Evolutionary conservation across 768 basidiomycete species (phyloP), one percentile per base, ranked within the genome.

Genomic region (Pisolithus sp.): DNA sequence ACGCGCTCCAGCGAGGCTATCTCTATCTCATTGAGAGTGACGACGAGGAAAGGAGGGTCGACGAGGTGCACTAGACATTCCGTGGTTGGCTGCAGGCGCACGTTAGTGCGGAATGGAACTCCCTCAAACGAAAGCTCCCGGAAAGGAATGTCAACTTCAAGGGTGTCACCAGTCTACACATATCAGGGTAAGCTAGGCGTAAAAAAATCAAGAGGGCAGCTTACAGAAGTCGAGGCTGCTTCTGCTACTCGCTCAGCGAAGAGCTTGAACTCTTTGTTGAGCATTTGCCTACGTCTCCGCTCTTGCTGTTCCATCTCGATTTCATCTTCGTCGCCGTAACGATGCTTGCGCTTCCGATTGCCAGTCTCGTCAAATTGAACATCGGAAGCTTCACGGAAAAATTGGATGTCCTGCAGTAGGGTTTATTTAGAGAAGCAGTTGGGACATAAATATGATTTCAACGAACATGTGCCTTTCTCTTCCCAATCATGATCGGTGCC

Each of bases 221-320:
- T 57, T 59, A 96, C 93, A 43, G 86, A 87, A 48, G 76, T 65
- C 2, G 86, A 81, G 9, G 82, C 80, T 15, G 93, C 89, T 59
- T 95, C 90, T 2, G 91, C 85, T 46, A 98, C 79, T 68, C 90
- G 92, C 63, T 95, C 89, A 0, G 93, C 87, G 67, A 97, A 99
- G 21, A 82, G 75, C 64, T 90, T 93, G 69, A 98, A 93, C 64
- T 96, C 92, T 64, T 86, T 92, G 75, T 99, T 98, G 36, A 96
- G 75, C 68, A 86, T 75, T 48, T 87, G 88, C 48, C 93, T 76
- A 28, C 93, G 84, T 69, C 88, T 92, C 46, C 94, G 77, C 68
- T 99, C 96, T 66, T 93, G 91, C 64, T 98, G 95, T 65, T 98
- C 96, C 73, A 95, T 89, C 73, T 98, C 94, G 54, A 98, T 93